A percentile compares a stretch with the other conserved stretches of the same genome.
Evolutionary conservation across 148 eudicot genomes (phyloP).

Genomic region (Camellia japonica): DNA sequence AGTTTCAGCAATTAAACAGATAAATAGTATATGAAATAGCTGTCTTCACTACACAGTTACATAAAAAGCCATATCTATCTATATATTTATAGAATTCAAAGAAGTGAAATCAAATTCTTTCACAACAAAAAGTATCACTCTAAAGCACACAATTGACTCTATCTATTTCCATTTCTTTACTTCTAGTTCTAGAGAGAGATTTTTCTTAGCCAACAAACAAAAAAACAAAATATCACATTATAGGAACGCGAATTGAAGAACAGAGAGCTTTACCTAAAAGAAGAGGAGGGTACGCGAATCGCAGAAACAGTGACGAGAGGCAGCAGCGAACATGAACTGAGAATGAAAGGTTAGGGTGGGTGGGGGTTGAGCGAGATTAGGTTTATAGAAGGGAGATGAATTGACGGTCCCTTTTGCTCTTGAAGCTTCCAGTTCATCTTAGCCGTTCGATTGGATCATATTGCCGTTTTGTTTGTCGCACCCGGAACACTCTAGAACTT

Average conservation of each 20-base stretch:
- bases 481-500: constrained; percentile 12
- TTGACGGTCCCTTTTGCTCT: constrained; percentile 7
- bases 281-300: no score
- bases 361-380: neutral
- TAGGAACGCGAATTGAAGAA: neutral
- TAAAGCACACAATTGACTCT: neutral
- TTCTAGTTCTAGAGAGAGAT: neutral
- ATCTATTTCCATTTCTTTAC: neutral
- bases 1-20: neutral
- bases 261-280: neutral
- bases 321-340: neutral
- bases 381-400: constrained; percentile 3
- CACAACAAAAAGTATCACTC: neutral
- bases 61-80: neutral
- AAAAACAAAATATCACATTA: neutral
- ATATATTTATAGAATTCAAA: neutral
- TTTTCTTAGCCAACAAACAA: neutral
- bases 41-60: neutral
- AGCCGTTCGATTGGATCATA: neutral
- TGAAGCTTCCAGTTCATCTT: constrained; percentile 4
- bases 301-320: neutral
- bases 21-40: neutral
- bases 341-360: neutral
- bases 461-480: neutral
- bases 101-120: neutral